Percentiles rank a stretch among this genome's conserved stretches.
Evolutionary conservation across 2,329 filamentous ascomycete genomes (phyloP).

Genomic region (Endothia cerciana): DNA sequence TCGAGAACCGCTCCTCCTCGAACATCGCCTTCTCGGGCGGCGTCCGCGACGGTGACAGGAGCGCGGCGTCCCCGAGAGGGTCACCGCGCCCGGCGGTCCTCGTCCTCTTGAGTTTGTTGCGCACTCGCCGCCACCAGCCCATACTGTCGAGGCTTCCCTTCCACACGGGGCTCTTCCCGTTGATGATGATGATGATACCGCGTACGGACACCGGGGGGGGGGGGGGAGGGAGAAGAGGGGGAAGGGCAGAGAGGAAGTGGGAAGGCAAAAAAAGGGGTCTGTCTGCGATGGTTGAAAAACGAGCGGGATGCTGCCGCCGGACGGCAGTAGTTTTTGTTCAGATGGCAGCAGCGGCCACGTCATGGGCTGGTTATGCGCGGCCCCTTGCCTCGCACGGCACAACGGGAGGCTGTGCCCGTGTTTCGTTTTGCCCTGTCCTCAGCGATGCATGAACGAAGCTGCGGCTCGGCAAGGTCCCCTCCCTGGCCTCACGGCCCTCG

Average conservation of each 20-base stretch:
- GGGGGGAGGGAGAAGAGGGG: no score
- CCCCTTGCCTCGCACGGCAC: no score
- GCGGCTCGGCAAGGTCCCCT: not conserved
- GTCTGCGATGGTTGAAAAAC: not conserved
- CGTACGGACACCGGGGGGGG: no score
- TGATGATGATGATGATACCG: no score
- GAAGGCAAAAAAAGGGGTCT: not conserved
- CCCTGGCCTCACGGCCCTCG: not conserved
- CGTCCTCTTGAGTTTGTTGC: slow-evolving; percentile 23
- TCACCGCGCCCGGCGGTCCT: slow-evolving; percentile 11
- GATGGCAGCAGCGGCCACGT: not conserved
- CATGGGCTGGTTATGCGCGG: not conserved
- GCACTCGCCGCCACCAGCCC: slow-evolving; percentile 24
- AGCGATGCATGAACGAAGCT: not conserved
- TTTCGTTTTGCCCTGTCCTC: not conserved
- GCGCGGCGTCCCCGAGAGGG: slow-evolving; percentile 7
- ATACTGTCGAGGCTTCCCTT: slow-evolving; percentile 3
- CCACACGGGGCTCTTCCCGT: no score
- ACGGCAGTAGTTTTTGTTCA: no score
- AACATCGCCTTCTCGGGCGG: slow-evolving; percentile 20
- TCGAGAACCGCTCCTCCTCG: slow-evolving; percentile 17
- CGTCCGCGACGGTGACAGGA: slow-evolving; percentile 15
- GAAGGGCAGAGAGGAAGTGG: not conserved
- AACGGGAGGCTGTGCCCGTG: no score
- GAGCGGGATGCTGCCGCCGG: no score